Base-by-base conservation (phyloP, 2,329 filamentous ascomycete species). In the Paecilomyces niveus region DNA sequence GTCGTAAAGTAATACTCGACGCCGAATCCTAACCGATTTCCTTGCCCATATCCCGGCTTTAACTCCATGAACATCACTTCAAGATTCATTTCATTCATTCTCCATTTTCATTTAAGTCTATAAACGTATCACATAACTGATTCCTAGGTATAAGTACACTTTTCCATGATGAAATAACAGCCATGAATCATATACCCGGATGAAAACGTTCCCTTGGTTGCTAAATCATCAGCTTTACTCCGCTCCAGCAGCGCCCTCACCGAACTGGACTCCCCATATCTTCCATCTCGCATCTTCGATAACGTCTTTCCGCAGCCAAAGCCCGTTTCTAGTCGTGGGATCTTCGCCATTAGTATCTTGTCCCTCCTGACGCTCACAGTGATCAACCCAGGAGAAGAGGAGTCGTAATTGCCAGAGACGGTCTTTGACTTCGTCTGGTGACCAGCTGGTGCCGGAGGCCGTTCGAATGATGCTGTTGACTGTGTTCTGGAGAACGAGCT, bases 361-460 rank as follows among this genome's bases (percentile, higher is more conserved):
- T 51, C 63, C 57, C 33, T 67, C 54, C 32, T 53, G 54, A 31
- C 59, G 45, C 13, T 56, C 58, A 26, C 62, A 60, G 11, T 61
- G 71, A 70, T 88, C 85, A n/a, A 85, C 79, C 85, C 87, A 89
- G 58, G 81, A 81, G 68, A 89, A 88, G 61, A 90, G 70, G 3
- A 87, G 68, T 60, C 80, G 79, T 62, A 90, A 67, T 67, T 87
- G 85, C 78, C 83, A 83, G 54, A 90, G 66, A 50, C 80, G 76
- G 68, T 88, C 83, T 55, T 77, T 76, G 54, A 83, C 76, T 60
- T 78, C 76, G 57, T 80, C 80, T 1, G 67, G 65, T 52, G 69
- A 67, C 6, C 68, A 73, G 62, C 58, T 69, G 59, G 61, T 67
- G 1, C 71, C 69, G 18, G 62, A 63, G 4, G 69, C 69, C 2